Percentiles rank a stretch among this genome's conserved stretches.
These are phyloP conservation scores for Ramularia endophylla DNA, from an alignment of 2,329 filamentous ascomycete genomes.

Conservation along the genomic window DNA sequence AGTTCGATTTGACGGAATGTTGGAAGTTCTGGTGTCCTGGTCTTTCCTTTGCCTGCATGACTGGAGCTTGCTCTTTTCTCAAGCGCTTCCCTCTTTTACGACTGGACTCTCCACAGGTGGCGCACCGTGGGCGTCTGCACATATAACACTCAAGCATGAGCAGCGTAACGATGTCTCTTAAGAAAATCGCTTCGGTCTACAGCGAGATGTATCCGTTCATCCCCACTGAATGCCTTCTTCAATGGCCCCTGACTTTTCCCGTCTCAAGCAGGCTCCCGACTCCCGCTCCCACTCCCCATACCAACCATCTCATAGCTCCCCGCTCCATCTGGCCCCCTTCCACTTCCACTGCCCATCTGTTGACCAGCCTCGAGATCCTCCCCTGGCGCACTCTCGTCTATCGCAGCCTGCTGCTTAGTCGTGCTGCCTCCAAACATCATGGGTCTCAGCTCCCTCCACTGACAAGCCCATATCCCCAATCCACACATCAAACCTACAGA, in stretches of 20 bases:
- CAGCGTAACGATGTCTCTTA: too few species aligned
- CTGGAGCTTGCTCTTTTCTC: too few species aligned
- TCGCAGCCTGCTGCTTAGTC: conserved; percentile 19
- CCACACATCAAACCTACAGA: conserved; percentile 60
- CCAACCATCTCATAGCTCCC: conserved; percentile 46
- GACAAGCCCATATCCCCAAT: conserved; percentile 84
- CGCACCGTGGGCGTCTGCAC: too few species aligned
- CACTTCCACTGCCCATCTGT: conserved; percentile 33
- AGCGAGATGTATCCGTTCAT: too few species aligned
- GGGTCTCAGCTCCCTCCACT: conserved; percentile 80
- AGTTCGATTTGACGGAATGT: too few species aligned
- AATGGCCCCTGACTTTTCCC: conserved; percentile 9
- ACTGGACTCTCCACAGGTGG: too few species aligned
- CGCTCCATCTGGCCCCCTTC: conserved; percentile 39
- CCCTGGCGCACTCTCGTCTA: conserved; percentile 13
- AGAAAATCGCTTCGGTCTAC: too few species aligned
- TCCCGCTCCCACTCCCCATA: conserved; percentile 29
- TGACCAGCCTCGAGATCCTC: conserved; percentile 34
- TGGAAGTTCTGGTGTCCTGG: too few species aligned
- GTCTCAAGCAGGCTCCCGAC: conserved; percentile 29
- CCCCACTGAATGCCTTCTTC: too few species aligned
- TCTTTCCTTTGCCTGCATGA: too few species aligned
- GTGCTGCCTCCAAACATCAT: conserved; percentile 71
- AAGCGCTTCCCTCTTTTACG: too few species aligned
- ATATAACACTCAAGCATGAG: too few species aligned